Base-by-base conservation (phyloP, 2,329 filamentous ascomycete genomes). In the Esteya vermicola region DNA sequence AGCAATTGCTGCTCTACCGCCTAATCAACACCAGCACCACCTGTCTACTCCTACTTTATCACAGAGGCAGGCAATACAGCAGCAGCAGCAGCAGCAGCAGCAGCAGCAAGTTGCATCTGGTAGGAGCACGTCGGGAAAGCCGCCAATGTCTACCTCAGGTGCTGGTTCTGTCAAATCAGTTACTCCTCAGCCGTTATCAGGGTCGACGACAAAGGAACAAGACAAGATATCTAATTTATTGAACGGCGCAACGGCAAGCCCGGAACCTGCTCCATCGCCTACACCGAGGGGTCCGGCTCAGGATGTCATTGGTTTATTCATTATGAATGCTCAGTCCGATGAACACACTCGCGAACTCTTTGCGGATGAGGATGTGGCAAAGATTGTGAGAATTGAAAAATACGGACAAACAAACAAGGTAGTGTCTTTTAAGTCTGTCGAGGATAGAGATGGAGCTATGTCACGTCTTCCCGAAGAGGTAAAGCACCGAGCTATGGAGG, bases 301-400 rank as follows among this genome's bases (percentile, higher is more conserved):
- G 52, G 75, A 72, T 49, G 85, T 81, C 50, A 80, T 85, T 52
- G 89, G 84, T 36, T 72, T 98, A 18, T 98, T 95, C 59, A 78
- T 98, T 45, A 84, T 83, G 63, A 88, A 88, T 52, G 78, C 88
- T 19, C 83, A 78, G 51, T 81, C 74, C 40, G 84, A 89, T 48
- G 84, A 94, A 25, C 83, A 88, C 45, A 81, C 85, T 28, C 79
- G 81, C 42, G 78, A 84, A 26, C 68, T 94, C 20, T 89, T 98
- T 55, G 68, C 75, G 1, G 78, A 91, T 12, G 84, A 93, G 51
- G 85, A 95, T 54, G 79, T 76, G 54, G 56, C 72, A 25, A 95
- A 93, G 64, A 85, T 95, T 48, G 60, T 75, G 40, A 80, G 78
- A 60, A 69, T 89, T 38, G 79, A 85, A 53, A 88, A 85, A 61